A percentile compares a stretch with the other conserved stretches of the same genome.
phyloP scores from a whole-genome alignment of 768 basidiomycete genomes.

The Tremella yokohamensis region DNA sequence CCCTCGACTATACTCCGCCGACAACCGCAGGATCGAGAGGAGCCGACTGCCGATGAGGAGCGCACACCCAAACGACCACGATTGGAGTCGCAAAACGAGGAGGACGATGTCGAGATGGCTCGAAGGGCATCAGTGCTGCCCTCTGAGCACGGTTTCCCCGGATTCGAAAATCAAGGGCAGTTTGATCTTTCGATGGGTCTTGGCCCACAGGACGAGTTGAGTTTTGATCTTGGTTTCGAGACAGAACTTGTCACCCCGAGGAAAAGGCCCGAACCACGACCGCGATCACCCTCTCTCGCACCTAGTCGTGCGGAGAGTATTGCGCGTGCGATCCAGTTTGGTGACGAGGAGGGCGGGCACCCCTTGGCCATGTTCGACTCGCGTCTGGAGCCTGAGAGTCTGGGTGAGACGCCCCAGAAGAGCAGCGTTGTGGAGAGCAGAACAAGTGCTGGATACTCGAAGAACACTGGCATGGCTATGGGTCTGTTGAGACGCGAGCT shows the following conservation, averaged over 20 bases:
- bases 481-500: slow-evolving; percentile 56
- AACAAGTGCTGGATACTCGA: slow-evolving; percentile 27
- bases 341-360: slow-evolving; percentile 55
- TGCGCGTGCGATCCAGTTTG: slow-evolving; percentile 53
- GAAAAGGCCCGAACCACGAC: not conserved
- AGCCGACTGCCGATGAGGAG: slow-evolving; percentile 51
- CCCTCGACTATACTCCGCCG: slow-evolving; percentile 62
- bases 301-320: slow-evolving; percentile 36
- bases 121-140: slow-evolving; percentile 65
- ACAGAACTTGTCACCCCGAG: slow-evolving; percentile 12
- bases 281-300: slow-evolving; percentile 13
- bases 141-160: slow-evolving; percentile 59
- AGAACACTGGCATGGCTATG: slow-evolving; percentile 45
- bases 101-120: slow-evolving; percentile 68
- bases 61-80: slow-evolving; percentile 52
- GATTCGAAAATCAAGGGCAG: slow-evolving; percentile 58
- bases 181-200: slow-evolving; percentile 49
- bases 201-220: slow-evolving; percentile 25
- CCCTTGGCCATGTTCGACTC: slow-evolving; percentile 60
- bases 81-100: slow-evolving; percentile 56
- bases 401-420: slow-evolving; percentile 33
- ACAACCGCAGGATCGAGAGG: slow-evolving; percentile 55
- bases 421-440: slow-evolving; percentile 12
- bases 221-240: not conserved
- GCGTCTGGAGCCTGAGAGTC: slow-evolving; percentile 17